Evolutionary conservation across 2,329 filamentous ascomycete species (phyloP), one percentile per base, ranked within the genome.

Genomic region (Cercospora citrullina): DNA sequence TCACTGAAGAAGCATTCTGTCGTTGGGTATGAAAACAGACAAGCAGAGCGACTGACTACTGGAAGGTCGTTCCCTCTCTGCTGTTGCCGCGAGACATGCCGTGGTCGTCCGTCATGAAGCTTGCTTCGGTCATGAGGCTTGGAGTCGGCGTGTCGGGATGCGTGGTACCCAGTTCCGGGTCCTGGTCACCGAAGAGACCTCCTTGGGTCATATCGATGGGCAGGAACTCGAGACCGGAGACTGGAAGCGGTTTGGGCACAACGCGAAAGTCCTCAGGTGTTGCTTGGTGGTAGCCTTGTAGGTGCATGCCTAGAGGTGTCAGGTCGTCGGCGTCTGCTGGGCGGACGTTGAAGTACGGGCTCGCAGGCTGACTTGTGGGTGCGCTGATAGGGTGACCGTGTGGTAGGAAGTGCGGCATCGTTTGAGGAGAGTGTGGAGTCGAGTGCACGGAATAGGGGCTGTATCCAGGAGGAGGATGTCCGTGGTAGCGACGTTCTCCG

Each of bases 101-200:
- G 7, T 68, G 69, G 18, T 75, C 75, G 16, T 76, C 75, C 5
- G 72, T 71, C 65, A 73, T 68, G 33, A 72, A 74, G 68, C 75
- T 77, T 39, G 71, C 69, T 65, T 77, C 75, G 3, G 74, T 75
- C 60, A 67, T 74, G 39, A 74, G 68, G 26, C 68, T 71, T 30
- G 75, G 75, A 9, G 75, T 77, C 12, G 75, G 74, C n/a, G 74
- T 74, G 48, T 63, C 60, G 10, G 71, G 71, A 36, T 74, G 71
- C 23, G 71, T 69, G 39, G 65, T 67, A 26, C 66, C 69, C 18
- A 76, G 65, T 39, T 65, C 71, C 39, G 51, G 65, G 62, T 72
- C 63, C 33, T 69, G 58, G 69, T 73, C 65, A 8, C 68, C 69
- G 45, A 75, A 73, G 9, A 72, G 61, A 0, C 48, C 64, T 9